phyloP scores from a whole-genome alignment of 257 asterid genomes.

The Verbena officinalis region DNA sequence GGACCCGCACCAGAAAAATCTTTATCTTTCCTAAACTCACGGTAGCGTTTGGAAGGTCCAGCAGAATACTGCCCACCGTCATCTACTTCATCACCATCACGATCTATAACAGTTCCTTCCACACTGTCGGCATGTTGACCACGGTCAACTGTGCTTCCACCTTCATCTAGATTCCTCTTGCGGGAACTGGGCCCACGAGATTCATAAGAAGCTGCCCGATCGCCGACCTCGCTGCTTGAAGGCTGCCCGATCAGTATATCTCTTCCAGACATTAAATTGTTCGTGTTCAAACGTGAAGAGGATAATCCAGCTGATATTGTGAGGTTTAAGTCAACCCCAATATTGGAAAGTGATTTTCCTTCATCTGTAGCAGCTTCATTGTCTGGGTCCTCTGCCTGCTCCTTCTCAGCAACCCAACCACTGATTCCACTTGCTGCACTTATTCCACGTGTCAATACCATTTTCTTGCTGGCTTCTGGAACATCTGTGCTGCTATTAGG shows the following conservation, averaged over 20 bases:
- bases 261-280: constrained; percentile 57
- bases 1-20: constrained; percentile 90
- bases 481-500: constrained; percentile 73
- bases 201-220: constrained; percentile 94
- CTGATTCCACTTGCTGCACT: constrained; percentile 99
- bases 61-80: constrained; percentile 80
- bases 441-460: constrained; percentile 81
- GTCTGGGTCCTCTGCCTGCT: constrained; percentile 74
- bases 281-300: constrained; percentile 61
- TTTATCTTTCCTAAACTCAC: constrained; percentile 57
- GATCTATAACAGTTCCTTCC: constrained; percentile 98
- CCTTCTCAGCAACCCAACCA: constrained; percentile 93
- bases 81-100: constrained; percentile 94
- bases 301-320: constrained; percentile 82
- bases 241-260: constrained; percentile 72
- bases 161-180: constrained; percentile 91
- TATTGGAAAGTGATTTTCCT: constrained; percentile 80
- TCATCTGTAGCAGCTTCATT: constrained; percentile 90
- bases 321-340: constrained; percentile 85
- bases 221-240: constrained; percentile 95
- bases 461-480: constrained; percentile 90
- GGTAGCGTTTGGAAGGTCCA: constrained; percentile 89
- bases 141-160: constrained; percentile 97
- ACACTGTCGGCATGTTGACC: constrained; percentile 89
- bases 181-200: constrained; percentile 96